A percentile compares a stretch with the other conserved stretches of the same genome.
These are phyloP conservation scores for Anisogramma anomala DNA, from an alignment of 2,329 filamentous ascomycete genomes.

Conservation along the genomic window DNA sequence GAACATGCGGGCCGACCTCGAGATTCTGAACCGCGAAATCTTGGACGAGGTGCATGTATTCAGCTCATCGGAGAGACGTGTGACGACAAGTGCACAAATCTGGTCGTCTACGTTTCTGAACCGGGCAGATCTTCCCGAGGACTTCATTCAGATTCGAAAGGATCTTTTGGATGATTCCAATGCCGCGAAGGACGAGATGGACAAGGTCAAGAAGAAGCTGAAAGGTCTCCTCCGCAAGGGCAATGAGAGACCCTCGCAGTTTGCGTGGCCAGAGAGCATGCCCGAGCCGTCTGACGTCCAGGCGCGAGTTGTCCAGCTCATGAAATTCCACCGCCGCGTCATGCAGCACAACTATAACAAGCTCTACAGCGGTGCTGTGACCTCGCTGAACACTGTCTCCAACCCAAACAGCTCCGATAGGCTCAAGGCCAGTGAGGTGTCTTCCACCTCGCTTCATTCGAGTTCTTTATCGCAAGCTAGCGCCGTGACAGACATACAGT, in stretches of 20 bases:
- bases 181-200: conserved; percentile 97
- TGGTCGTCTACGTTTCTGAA: conserved; percentile 85
- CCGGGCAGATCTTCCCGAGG: conserved; percentile 70
- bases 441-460: conserved; percentile 26
- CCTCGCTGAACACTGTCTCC: conserved; percentile 47
- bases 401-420: conserved; percentile 37
- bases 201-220: conserved; percentile 99
- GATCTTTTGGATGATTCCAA: conserved; percentile 95
- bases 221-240: conserved; percentile 86
- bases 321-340: conserved; percentile 92
- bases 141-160: conserved; percentile 84
- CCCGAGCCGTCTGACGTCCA: conserved; percentile 91
- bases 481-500: conserved; percentile 61
- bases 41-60: conserved; percentile 89
- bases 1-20: conserved; percentile 90
- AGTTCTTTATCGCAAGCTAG: conserved; percentile 46
- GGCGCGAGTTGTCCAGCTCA: conserved; percentile 80
- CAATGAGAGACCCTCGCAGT: conserved; percentile 86
- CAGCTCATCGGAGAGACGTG: conserved; percentile 87
- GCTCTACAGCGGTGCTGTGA: conserved; percentile 56
- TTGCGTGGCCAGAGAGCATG: conserved; percentile 94
- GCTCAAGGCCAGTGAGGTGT: conserved; percentile 26
- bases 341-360: conserved; percentile 91
- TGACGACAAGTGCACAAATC: conserved; percentile 93
- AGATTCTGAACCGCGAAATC: conserved; percentile 83